Evolutionary conservation across 2,329 filamentous ascomycete species (phyloP).

Genomic region (Talaromyces funiculosus): DNA sequence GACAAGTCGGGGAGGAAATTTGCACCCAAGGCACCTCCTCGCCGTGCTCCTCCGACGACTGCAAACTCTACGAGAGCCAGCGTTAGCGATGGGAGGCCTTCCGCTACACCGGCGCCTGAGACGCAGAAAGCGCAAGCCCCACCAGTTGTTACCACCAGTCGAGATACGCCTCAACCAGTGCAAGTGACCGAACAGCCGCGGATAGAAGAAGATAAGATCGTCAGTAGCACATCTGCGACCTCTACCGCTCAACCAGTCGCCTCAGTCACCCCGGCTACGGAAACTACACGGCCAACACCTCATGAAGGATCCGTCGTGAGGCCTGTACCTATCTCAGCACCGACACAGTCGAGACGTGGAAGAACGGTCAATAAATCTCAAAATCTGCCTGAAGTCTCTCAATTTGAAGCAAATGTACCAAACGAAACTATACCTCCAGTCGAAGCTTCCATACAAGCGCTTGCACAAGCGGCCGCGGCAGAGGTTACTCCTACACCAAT

Average conservation of each 20-base stretch:
- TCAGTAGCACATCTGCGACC: not conserved
- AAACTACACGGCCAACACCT: not conserved
- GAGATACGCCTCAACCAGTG: slow-evolving; percentile 1
- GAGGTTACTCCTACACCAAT: not conserved
- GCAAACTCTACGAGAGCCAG: slow-evolving; percentile 31
- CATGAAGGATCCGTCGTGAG: slow-evolving; percentile 4
- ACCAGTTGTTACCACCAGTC: slow-evolving; percentile 9
- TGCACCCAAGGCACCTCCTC: slow-evolving; percentile 63
- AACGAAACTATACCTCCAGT: not conserved
- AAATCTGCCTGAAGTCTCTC: not conserved
- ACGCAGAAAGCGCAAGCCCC: slow-evolving; percentile 16
- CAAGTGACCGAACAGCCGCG: not conserved
- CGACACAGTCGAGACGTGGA: not conserved
- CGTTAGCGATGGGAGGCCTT: slow-evolving; percentile 30
- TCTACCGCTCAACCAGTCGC: not conserved
- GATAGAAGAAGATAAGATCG: not conserved
- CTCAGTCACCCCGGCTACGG: not conserved
- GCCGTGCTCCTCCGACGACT: slow-evolving; percentile 46
- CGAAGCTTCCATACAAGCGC: not conserved
- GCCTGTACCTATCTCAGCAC: slow-evolving; percentile 13
- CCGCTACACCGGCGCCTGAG: slow-evolving; percentile 17
- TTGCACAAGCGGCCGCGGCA: not conserved
- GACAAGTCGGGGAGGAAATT: slow-evolving; percentile 70
- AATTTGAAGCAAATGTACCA: not conserved
- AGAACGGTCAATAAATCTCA: not conserved